phyloP scores from a whole-genome alignment of 768 basidiomycete species.

The Xanthoconium purpureum region DNA sequence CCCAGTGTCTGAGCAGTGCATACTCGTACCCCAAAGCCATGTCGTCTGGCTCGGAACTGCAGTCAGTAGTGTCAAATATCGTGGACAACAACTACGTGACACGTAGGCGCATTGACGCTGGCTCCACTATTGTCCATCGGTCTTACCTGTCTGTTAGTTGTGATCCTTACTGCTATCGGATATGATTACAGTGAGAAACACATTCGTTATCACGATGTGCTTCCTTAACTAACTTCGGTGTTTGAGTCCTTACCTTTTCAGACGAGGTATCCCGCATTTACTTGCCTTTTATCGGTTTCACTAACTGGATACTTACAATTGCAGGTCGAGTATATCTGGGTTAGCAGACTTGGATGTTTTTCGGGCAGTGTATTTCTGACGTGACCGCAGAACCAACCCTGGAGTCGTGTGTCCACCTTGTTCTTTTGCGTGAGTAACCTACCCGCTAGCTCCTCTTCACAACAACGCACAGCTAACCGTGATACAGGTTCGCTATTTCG shows the following conservation, averaged over 20 bases:
- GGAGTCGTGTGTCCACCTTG: not conserved
- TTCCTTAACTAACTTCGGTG: not conserved
- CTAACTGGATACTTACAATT: too few species aligned
- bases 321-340: not conserved
- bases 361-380: not conserved
- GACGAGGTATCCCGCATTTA: not conserved
- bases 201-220: not conserved
- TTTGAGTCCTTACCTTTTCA: conserved; percentile 8
- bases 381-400: not conserved
- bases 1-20: too few species aligned
- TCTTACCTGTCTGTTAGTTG: not conserved
- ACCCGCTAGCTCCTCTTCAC: too few species aligned
- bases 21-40: too few species aligned
- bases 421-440: not conserved
- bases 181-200: conserved; percentile 4
- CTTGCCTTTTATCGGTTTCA: not conserved
- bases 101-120: not conserved
- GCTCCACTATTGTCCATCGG: not conserved
- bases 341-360: not conserved
- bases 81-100: not conserved
- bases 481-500: conserved; percentile 11
- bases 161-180: not conserved
- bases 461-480: not conserved
- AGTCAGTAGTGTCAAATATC: too few species aligned
- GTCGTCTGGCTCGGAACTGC: too few species aligned